phyloP scores from a whole-genome alignment of 2,329 filamentous ascomycete species.

The Verticillium nubilum region DNA sequence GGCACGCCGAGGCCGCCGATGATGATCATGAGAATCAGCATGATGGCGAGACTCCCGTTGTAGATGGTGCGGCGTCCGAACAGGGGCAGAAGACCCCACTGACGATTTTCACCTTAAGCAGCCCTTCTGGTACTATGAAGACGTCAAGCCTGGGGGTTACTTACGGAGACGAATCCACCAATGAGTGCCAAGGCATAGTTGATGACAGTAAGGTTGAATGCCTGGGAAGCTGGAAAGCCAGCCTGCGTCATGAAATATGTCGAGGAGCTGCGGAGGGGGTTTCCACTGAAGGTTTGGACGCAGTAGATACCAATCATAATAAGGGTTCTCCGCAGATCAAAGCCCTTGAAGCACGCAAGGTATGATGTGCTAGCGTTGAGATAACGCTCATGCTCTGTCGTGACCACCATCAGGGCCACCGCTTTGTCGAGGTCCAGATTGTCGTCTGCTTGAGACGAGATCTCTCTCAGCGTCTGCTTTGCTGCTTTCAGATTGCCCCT shows the following conservation, averaged over 20 bases:
- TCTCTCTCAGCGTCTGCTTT: too few relatives aligned
- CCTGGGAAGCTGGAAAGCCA: conserved; percentile 17
- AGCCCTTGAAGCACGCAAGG: conserved; percentile 35
- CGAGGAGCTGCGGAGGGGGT: conserved; percentile 15
- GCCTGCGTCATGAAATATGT: conserved; percentile 30
- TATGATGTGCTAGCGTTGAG: conserved; percentile 32
- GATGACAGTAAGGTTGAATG: too few relatives aligned
- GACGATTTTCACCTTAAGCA: too few relatives aligned
- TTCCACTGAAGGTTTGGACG: conserved; percentile 25
- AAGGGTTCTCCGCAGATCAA: conserved; percentile 32
- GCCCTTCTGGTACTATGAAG: too few relatives aligned
- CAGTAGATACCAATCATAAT: conserved; percentile 27
- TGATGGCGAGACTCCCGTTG: conserved; percentile 30
- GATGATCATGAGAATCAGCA: conserved; percentile 34
- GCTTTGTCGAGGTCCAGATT: too few relatives aligned
- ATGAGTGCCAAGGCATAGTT: too few relatives aligned
- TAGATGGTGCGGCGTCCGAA: conserved; percentile 38
- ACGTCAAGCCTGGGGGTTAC: too few relatives aligned
- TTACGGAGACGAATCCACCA: too few relatives aligned
- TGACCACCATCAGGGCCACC: conserved; percentile 14
- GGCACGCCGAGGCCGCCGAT: too few relatives aligned
- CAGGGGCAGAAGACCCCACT: conserved; percentile 35
- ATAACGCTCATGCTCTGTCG: conserved; percentile 13
- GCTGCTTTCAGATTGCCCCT: conserved; percentile 1
- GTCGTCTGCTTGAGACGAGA: too few relatives aligned